These are phyloP conservation scores for Xylaria acuta DNA, from an alignment of 495 filamentous ascomycete species.

Conservation along the genomic window DNA sequence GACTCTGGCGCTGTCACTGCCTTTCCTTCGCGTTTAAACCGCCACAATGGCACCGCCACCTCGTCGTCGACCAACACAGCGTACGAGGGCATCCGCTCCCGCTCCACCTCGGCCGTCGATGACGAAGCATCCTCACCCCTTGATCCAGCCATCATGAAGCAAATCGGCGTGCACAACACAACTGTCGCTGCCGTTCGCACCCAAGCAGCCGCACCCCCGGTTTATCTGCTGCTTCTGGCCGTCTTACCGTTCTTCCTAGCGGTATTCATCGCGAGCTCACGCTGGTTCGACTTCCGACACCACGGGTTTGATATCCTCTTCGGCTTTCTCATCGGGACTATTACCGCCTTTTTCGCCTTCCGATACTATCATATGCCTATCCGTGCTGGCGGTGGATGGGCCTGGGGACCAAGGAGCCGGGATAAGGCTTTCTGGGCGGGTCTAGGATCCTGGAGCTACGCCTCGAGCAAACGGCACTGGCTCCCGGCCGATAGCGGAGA, in stretches of 20 bases:
- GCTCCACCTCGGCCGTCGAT: slow-evolving; percentile 27
- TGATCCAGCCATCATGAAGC: slow-evolving; percentile 40
- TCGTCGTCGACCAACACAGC: slow-evolving; percentile 29
- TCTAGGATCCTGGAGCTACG: slow-evolving; percentile 62
- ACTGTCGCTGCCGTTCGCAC: slow-evolving; percentile 56
- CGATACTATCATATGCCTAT: slow-evolving; percentile 70
- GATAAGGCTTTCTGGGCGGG: slow-evolving; percentile 66
- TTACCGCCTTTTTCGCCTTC: slow-evolving; percentile 57
- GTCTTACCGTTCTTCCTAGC: slow-evolving; percentile 65
- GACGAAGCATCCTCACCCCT: slow-evolving; percentile 31
- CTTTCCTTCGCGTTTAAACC: slow-evolving; percentile 55
- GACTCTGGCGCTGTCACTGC: slow-evolving; percentile 48
- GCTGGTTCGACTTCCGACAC: slow-evolving; percentile 82
- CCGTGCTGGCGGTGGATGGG: slow-evolving; percentile 63
- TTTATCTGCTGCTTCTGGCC: slow-evolving; percentile 74
- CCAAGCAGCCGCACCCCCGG: slow-evolving; percentile 70
- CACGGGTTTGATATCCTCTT: slow-evolving; percentile 90
- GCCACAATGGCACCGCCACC: background rate
- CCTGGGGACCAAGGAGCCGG: slow-evolving; percentile 59
- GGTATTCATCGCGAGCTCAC: slow-evolving; percentile 63
- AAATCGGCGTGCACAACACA: slow-evolving; percentile 52
- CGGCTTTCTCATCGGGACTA: slow-evolving; percentile 69
- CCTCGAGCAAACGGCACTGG: slow-evolving; percentile 46
- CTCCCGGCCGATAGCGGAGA: slow-evolving; percentile 45
- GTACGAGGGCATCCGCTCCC: slow-evolving; percentile 35